Evolutionary conservation across 192 early-diverging fungal species (phyloP).

Genomic region (Phlyctochytrium arcticum): DNA sequence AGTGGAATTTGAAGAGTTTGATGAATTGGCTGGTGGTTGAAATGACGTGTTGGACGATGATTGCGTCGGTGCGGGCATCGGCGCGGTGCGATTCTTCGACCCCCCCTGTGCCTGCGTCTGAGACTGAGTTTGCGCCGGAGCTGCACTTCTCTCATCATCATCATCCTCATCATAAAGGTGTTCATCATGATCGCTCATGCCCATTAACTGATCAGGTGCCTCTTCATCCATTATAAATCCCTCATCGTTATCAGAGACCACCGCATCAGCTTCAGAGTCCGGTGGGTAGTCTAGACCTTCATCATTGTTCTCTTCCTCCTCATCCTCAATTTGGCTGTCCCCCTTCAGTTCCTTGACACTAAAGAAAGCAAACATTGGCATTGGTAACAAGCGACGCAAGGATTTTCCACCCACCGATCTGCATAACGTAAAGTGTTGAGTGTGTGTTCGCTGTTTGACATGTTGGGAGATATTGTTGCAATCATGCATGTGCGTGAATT

Average conservation of each 20-base stretch:
- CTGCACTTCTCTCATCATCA: too few relatives aligned
- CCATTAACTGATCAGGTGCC: not conserved
- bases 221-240: not conserved
- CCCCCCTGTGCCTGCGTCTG: too few relatives aligned
- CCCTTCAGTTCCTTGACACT: slow-evolving; percentile 62
- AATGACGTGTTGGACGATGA: not conserved
- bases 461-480: slow-evolving; percentile 94
- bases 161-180: not conserved
- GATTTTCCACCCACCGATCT: slow-evolving; percentile 59
- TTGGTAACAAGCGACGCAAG: not conserved
- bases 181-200: not conserved
- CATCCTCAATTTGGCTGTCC: slow-evolving; percentile 31
- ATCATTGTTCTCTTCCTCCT: slow-evolving; percentile 1
- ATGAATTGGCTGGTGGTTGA: not conserved
- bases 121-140: too few relatives aligned
- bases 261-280: not conserved
- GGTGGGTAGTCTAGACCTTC: too few relatives aligned
- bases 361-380: not conserved
- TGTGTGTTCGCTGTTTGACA: slow-evolving; percentile 92
- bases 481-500: slow-evolving; percentile 99
- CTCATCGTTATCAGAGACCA: not conserved
- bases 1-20: too few relatives aligned
- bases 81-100: not conserved
- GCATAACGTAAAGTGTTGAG: slow-evolving; percentile 97
- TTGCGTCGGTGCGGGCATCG: not conserved